Base-by-base conservation (phyloP, 805 yeast genomes). In the Metschnikowia rubicola region DNA sequence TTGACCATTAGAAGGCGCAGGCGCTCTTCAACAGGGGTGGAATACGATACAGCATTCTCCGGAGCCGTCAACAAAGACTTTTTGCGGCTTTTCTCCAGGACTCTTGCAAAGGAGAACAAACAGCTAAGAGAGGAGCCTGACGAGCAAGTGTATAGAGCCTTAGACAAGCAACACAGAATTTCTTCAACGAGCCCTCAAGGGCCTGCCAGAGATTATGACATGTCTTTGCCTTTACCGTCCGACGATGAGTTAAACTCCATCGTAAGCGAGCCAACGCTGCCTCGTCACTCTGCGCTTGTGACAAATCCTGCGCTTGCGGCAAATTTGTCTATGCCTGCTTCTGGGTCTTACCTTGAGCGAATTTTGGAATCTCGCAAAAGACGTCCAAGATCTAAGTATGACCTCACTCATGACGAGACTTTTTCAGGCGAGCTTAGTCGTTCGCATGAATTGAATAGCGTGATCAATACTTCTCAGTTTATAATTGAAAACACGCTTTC, bases 31-130 rank as follows among this genome's bases (percentile, higher is more conserved):
- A 40, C 53, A 54, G 59, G 42, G 35, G 53, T 11, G 50, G 26
- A 56, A 2, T 68, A 58, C 45, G 67, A 67, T 19, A 56, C 66
- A 0, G 60, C 57, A 8, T 70, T 70, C 48, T 55, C 55, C 13
- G 75, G 75, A 1, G 66, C 71, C 1, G 57, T 71, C 17, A 69
- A 74, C 2, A 60, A 64, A 10, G 73, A 68, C 43, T 72, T 66
- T 36, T 57, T 71, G 34, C 55, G 68, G 32, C 63, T 62, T 13
- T 63, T 70, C 39, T 69, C 75, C 39, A 56, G 60, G 36, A 67
- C 69, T 1, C 59, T 61, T 47, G 46, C 54, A 9, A 47, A 51
- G 32, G 65, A 57, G 26, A 47, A 44, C 29, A 49, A 50, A 33
- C 53, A 47, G 32, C 41, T 41, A 19, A 50, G 54, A 17, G 44